phyloP scores from a whole-genome alignment of 352 stramenopile species.

The Phytophthora gonapodyides region DNA sequence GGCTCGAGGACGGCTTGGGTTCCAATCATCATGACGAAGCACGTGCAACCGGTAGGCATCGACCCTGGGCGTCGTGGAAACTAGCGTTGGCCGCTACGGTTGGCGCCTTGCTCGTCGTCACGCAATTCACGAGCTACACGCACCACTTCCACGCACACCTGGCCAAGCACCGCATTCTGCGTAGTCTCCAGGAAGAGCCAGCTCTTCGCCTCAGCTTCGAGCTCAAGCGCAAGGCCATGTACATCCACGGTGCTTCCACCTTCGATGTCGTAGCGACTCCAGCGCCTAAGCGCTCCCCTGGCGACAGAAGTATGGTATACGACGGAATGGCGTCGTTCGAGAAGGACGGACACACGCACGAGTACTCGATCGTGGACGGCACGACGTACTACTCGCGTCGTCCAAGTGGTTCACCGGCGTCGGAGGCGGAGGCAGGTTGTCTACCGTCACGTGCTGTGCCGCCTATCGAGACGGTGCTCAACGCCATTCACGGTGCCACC shows the following conservation, averaged over 20 bases:
- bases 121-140: conserved; percentile 31
- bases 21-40: conserved; percentile 10
- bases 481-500: conserved; percentile 29
- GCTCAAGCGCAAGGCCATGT: conserved; percentile 49
- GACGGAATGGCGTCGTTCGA: conserved; percentile 40
- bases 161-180: conserved; percentile 49
- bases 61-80: conserved; percentile 26
- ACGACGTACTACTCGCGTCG: conserved; percentile 40
- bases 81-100: conserved; percentile 13
- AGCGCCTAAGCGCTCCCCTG: conserved; percentile 10
- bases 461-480: conserved; percentile 35
- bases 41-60: neutral
- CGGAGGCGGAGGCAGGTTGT: conserved; percentile 18
- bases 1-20: conserved; percentile 11
- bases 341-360: conserved; percentile 30
- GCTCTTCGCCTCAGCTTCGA: conserved; percentile 44
- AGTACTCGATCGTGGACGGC: conserved; percentile 43
- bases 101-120: conserved; percentile 22
- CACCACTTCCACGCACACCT: conserved; percentile 45
- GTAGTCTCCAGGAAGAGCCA: conserved; percentile 38
- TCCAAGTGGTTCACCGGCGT: neutral
- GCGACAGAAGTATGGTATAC: conserved; percentile 35
- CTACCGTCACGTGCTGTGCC: conserved; percentile 34
- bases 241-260: conserved; percentile 36
- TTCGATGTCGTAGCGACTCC: conserved; percentile 46